Evolutionary conservation across 2,329 filamentous ascomycete genomes (phyloP), one percentile per base, ranked within the genome.

Genomic region (Xylaria digitata): DNA sequence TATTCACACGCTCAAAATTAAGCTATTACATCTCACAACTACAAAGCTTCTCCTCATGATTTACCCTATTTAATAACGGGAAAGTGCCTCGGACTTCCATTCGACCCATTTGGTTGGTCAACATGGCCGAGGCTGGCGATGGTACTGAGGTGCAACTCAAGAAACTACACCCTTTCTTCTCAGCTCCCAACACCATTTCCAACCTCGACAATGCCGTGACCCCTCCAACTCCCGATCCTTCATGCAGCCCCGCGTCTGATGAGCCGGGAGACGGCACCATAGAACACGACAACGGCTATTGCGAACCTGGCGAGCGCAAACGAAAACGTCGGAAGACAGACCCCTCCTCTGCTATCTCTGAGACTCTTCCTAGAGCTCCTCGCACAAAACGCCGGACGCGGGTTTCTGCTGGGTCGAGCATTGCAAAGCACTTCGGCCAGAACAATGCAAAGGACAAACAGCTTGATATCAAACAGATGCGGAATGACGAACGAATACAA

Each of bases 161-260:
- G 72, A 86, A 85, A 70, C 73, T 88, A 43, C 86, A 88, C 70
- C 86, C 86, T 19, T 87, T 88, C 77, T 88, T 88, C 73, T 73
- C 73, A 1, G 69, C 78, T 1, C 75, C 77, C 26, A 75, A 72
- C 65, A 55, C 64, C 43, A 23, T 48, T 58, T 45, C 66, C 42
- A 72, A 70, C 64, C 53, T 64, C 19, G 34, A 49, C n/a, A 57
- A 67, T 32, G 58, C 64, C 9, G 43, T 72, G 23, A 70, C 70
- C 2, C 76, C 74, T 37, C 70, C 75, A 7, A 77, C 76, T 6
- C 76, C 76, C 17, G 76, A 78, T 62, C 70, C 75, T 3, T 77
- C 75, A 6, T 76, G 75, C 58, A 75, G 75, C 69, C 74, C 76
- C 26, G 66, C 68, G 17, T 75, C 76, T 34, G 73, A 76, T 53